Conservation (phyloP, 2,329 filamentous ascomycete species). For the Talaromyces atroroseus region DNA sequence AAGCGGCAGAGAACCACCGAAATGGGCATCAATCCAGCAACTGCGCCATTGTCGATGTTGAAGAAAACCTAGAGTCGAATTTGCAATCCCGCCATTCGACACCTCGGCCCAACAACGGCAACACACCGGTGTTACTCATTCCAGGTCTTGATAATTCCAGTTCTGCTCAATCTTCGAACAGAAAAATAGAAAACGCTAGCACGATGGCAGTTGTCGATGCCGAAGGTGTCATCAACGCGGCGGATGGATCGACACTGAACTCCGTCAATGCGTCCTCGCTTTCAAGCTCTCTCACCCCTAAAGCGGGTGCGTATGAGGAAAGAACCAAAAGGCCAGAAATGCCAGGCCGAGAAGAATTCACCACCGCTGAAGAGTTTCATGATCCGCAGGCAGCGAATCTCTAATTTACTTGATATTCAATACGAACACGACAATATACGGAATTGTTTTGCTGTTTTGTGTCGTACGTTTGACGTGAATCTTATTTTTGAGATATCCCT, state of each 20-base stretch:
- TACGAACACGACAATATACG: background rate
- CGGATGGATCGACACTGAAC: background rate
- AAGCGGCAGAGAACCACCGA: slow-evolving; percentile 15
- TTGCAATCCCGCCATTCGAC: background rate
- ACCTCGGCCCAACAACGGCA: background rate
- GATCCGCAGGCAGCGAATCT: background rate
- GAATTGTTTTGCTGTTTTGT: background rate
- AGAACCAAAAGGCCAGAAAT: slow-evolving; percentile 21
- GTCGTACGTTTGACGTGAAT: background rate
- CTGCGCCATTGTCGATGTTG: background rate
- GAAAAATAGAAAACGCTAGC: slow-evolving; percentile 23
- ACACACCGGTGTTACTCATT: background rate
- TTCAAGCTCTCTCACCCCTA: background rate
- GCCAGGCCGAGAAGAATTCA: slow-evolving; percentile 26
- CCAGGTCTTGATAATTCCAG: slow-evolving; percentile 2
- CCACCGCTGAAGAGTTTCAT: slow-evolving; percentile 22
- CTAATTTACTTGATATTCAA: background rate
- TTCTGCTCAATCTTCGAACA: background rate
- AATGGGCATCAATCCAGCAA: background rate
- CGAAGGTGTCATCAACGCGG: slow-evolving; percentile 22
- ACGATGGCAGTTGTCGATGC: slow-evolving; percentile 22
- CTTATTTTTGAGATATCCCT: background rate
- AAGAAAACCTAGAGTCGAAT: background rate
- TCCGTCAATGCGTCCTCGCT: background rate
- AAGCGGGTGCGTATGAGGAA: background rate